Base-by-base conservation (phyloP, 148 eudicot species). In the Amaranthus palmeri region DNA sequence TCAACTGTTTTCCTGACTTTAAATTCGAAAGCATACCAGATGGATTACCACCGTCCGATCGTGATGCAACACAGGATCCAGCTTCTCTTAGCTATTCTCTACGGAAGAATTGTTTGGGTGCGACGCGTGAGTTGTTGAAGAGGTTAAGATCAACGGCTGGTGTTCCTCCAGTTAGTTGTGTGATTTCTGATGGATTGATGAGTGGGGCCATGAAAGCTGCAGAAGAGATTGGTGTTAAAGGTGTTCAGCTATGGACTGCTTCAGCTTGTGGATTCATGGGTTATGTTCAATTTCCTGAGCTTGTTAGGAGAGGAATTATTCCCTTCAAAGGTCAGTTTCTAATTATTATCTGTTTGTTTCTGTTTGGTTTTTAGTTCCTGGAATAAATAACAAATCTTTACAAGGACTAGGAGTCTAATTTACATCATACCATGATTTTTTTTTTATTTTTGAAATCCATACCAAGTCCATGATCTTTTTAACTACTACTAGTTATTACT, bases 201-300 rank as follows among this genome's bases (percentile, higher is more conserved):
- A 65, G 68, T 13, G 62, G 70, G 18, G 73, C 54, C 3, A 25
- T 80, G 10, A 41, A 54, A 47, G 79, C 61, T n/a, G 79, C 83
- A n/a, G 6, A 54, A 12, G 79, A 71, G 72, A 54, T 80, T 25
- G 72, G 70, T 7, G 51, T 80, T 18, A 67, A 67, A 1, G 69
- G 55, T 45, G 47, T 72, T 51, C 79, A 53, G 54, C 67, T 80
- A 6, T 75, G 79, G 79, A 75, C 83, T 15, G 73, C 73, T 14
- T 75, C 79, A 1, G 83, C 79, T 54, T 80, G 83, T 76, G 65
- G 76, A 3, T 72, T 80, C 54, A 12, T 71, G 68, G 83, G 76
- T 45, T 79, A 52, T 52, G 42, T 79, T 42, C 69, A 66, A 3
- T 79, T 43, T 40, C 67, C 78, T 48, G 63, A 75, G 67, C 78